Conservation (phyloP, 139 green algal genomes). For the Prasinococcaceae sp. region DNA sequence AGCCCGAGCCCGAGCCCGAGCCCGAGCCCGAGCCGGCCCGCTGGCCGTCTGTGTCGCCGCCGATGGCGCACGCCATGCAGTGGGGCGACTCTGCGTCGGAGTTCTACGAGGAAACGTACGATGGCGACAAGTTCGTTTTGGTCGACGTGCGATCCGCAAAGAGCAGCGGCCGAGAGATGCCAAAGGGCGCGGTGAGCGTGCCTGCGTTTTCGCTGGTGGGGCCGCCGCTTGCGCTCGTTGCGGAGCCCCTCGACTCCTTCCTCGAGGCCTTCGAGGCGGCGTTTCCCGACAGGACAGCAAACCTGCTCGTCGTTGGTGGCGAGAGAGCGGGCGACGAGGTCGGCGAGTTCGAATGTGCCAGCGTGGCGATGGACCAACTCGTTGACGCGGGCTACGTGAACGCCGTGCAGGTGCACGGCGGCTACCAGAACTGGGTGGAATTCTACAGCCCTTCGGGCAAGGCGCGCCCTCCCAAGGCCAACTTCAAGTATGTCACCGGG, state of each 20-base stretch:
- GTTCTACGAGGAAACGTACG: too few species aligned
- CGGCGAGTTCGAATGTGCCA: neutral
- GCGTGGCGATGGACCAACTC: neutral
- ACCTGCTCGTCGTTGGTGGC: neutral
- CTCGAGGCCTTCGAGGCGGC: neutral
- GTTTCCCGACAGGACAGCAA: neutral
- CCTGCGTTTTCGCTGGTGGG: neutral
- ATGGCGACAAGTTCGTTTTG: neutral
- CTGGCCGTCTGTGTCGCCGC: neutral
- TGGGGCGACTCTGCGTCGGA: too few species aligned
- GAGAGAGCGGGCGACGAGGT: neutral
- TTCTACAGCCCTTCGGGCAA: neutral
- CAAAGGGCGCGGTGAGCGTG: neutral
- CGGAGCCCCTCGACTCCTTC: neutral
- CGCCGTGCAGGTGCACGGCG: neutral
- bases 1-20: neutral
- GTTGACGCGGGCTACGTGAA: neutral
- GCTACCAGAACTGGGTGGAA: neutral
- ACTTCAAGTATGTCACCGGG: neutral
- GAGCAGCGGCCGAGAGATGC: conserved; percentile 3
- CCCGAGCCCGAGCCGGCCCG: neutral
- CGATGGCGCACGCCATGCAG: too few species aligned
- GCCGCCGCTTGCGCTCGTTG: neutral
- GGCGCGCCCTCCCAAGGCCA: neutral
- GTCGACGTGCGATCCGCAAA: conserved; percentile 7